Percentiles rank a stretch among this genome's conserved stretches.
Conservation (phyloP, 2,329 filamentous ascomycete genomes). For the Fusarium tupiense region DNA sequence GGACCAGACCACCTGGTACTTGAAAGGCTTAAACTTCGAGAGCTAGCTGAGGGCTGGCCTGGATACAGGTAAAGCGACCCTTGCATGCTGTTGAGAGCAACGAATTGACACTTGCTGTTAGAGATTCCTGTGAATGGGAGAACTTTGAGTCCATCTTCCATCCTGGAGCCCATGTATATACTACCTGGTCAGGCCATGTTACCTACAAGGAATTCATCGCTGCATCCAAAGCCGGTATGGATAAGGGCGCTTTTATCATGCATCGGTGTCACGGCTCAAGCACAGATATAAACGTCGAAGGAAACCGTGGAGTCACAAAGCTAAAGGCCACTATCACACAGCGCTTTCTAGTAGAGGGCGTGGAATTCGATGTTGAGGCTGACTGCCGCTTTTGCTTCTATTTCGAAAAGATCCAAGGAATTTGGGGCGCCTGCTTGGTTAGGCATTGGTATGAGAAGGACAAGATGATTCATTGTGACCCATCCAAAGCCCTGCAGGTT, state of each 20-base stretch:
- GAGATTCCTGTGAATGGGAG: background rate
- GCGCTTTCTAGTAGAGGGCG: background rate
- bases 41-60: background rate
- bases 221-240: background rate
- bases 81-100: background rate
- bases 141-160: background rate
- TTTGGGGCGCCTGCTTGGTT: background rate
- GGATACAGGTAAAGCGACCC: background rate
- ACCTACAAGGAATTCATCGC: background rate
- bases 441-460: background rate
- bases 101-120: background rate
- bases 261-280: background rate
- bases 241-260: background rate
- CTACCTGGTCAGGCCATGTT: background rate
- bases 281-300: background rate
- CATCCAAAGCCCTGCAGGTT: background rate
- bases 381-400: background rate
- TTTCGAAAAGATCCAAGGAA: background rate
- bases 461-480: background rate
- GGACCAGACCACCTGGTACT: background rate
- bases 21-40: background rate
- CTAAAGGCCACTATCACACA: background rate
- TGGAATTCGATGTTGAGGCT: background rate
- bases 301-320: background rate
- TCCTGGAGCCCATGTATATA: background rate